Evolutionary conservation across 768 basidiomycete genomes (phyloP).

Genomic region (Amyloporia xantha): DNA sequence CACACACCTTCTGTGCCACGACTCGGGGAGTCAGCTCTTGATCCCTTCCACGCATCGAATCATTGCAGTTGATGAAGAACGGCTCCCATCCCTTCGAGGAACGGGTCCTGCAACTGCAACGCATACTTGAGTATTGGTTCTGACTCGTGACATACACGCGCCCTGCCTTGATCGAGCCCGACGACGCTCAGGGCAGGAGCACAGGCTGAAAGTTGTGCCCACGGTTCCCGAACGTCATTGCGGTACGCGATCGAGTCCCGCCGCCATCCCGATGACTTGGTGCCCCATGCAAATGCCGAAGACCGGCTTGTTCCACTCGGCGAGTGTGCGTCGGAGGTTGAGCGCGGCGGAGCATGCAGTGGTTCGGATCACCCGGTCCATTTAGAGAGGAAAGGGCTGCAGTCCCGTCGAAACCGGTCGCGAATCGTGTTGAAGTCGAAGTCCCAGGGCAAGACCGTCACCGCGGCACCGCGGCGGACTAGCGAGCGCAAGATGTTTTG

Average conservation of each 20-base stretch:
- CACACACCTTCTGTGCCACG: conserved; percentile 90
- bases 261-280: conserved; percentile 96
- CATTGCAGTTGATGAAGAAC: conserved; percentile 99
- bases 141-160: conserved; percentile 96
- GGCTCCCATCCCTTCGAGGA: conserved; percentile 98
- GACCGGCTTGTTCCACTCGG: conserved; percentile 88
- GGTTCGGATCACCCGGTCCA: conserved; percentile 90
- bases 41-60: conserved; percentile 98
- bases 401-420: conserved; percentile 78
- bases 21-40: conserved; percentile 85
- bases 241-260: conserved; percentile 93
- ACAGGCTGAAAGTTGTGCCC: conserved; percentile 99
- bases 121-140: conserved; percentile 99
- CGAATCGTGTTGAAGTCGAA: conserved; percentile 91
- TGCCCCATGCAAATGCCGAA: conserved; percentile 99
- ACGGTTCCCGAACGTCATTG: conserved; percentile 99
- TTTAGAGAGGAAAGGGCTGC: conserved; percentile 96
- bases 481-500: conserved; percentile 95
- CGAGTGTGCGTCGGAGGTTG: conserved; percentile 72
- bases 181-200: conserved; percentile 85
- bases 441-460: conserved; percentile 97
- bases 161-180: conserved; percentile 91
- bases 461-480: conserved; percentile 82
- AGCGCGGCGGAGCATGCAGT: conserved; percentile 82
- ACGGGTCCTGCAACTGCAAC: conserved; percentile 86